A percentile compares a stretch with the other conserved stretches of the same genome.
Evolutionary conservation across 192 early-diverging fungal species (phyloP).

Genomic region (Backusella westeae): DNA sequence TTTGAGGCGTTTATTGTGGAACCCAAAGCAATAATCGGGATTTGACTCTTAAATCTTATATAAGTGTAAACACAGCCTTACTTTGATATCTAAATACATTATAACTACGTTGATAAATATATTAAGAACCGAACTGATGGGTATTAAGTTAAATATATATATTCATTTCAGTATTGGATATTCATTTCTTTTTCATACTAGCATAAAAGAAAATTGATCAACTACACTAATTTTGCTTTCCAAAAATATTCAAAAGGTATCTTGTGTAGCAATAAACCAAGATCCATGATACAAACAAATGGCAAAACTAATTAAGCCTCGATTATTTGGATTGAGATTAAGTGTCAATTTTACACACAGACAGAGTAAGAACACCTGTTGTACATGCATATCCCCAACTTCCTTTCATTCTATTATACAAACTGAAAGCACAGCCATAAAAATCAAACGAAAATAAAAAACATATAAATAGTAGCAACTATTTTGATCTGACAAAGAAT

Average conservation of each 20-base stretch:
- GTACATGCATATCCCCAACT: not conserved
- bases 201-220: too few species aligned
- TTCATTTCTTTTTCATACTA: too few species aligned
- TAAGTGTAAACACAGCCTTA: not conserved
- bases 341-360: too few species aligned
- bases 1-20: not conserved
- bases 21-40: not conserved
- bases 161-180: too few species aligned
- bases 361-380: not conserved
- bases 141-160: too few species aligned
- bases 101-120: not conserved
- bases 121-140: not conserved
- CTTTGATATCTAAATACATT: not conserved
- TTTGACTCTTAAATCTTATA: not conserved
- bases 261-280: too few species aligned
- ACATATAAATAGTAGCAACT: not conserved
- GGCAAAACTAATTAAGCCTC: too few species aligned
- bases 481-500: not conserved
- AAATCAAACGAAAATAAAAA: not conserved
- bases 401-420: not conserved
- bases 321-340: too few species aligned
- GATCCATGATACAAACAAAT: too few species aligned
- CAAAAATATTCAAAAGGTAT: too few species aligned
- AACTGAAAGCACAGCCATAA: not conserved
- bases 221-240: too few species aligned